phyloP scores from a whole-genome alignment of 2,329 filamentous ascomycete genomes.

The Apiospora koreana region DNA sequence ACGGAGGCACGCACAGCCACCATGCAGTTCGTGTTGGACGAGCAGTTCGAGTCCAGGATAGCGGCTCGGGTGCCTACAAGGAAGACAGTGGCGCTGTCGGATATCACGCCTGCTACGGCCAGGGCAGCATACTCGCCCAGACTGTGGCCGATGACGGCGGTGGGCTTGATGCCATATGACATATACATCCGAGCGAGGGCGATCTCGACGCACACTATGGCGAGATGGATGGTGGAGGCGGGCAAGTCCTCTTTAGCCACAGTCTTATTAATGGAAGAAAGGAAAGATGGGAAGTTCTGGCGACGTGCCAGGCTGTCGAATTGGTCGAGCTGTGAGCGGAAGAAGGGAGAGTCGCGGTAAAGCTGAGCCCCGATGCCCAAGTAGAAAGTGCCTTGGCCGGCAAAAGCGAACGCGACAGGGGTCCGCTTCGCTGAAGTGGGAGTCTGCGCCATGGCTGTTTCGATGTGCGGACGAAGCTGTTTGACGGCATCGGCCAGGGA shows the following conservation, averaged over 20 bases:
- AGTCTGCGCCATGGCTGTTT: background rate
- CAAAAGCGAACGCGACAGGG: conserved; percentile 42
- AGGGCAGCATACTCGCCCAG: conserved; percentile 64
- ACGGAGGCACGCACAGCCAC: conserved; percentile 50
- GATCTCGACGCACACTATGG: conserved; percentile 32
- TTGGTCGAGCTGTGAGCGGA: background rate
- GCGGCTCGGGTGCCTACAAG: conserved; percentile 52
- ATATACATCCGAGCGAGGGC: conserved; percentile 37
- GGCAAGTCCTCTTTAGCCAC: background rate
- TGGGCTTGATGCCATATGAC: conserved; percentile 38
- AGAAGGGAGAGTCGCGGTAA: background rate
- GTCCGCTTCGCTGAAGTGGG: conserved; percentile 10
- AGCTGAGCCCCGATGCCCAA: background rate
- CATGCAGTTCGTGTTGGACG: conserved; percentile 41
- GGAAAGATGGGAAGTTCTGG: conserved; percentile 39
- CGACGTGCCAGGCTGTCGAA: conserved; percentile 15
- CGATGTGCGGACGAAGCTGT: background rate
- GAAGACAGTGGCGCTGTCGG: conserved; percentile 58
- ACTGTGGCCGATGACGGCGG: conserved; percentile 48
- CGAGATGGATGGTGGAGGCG: conserved; percentile 17
- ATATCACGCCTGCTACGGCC: conserved; percentile 59
- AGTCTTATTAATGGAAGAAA: conserved; percentile 37
- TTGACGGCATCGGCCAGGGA: background rate
- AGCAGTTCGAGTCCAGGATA: conserved; percentile 32
- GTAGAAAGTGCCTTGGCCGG: conserved; percentile 43